Evolutionary conservation across 108 stramenopile genomes (phyloP).

Genomic region (Asterionellopsis glacialis): DNA sequence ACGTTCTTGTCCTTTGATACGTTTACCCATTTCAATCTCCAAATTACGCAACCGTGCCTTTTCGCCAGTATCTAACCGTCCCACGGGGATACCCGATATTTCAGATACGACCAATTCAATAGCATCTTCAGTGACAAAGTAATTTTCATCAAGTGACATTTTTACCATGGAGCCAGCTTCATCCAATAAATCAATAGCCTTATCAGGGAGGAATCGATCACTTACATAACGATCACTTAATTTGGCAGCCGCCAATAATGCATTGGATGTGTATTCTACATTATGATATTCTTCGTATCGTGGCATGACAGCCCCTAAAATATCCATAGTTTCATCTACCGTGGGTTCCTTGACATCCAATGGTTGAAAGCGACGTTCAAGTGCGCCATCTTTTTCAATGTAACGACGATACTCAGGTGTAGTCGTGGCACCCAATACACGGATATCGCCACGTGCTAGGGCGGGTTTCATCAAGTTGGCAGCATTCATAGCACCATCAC

Average conservation of each 20-base stretch:
- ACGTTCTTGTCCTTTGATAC: conserved; percentile 85
- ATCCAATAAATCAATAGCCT: conserved; percentile 93
- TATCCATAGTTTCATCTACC: conserved; percentile 76
- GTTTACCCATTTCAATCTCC: conserved; percentile 53
- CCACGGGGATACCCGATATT: conserved; percentile 60
- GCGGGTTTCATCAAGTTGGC: conserved; percentile 89
- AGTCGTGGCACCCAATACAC: conserved; percentile 86
- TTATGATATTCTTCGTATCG: conserved; percentile 80
- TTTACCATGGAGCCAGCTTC: conserved; percentile 95
- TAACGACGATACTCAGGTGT: conserved; percentile 83
- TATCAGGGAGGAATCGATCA: conserved; percentile 76
- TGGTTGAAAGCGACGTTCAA: conserved; percentile 88
- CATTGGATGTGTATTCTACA: conserved; percentile 60
- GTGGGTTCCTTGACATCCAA: conserved; percentile 75
- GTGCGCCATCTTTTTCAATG: conserved; percentile 85
- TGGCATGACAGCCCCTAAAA: conserved; percentile 67
- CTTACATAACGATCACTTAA: conserved; percentile 64
- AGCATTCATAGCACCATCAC: conserved; percentile 85
- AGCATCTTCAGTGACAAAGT: conserved; percentile 64
- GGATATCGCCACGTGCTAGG: conserved; percentile 71
- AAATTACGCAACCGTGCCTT: conserved; percentile 78
- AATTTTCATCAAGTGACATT: conserved; percentile 51
- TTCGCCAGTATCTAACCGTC: conserved; percentile 70
- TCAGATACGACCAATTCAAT: conserved; percentile 57
- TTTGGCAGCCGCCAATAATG: conserved; percentile 61